Base-by-base conservation (phyloP, 164 flowering plant genomes). In the Nymphaea colorata region DNA sequence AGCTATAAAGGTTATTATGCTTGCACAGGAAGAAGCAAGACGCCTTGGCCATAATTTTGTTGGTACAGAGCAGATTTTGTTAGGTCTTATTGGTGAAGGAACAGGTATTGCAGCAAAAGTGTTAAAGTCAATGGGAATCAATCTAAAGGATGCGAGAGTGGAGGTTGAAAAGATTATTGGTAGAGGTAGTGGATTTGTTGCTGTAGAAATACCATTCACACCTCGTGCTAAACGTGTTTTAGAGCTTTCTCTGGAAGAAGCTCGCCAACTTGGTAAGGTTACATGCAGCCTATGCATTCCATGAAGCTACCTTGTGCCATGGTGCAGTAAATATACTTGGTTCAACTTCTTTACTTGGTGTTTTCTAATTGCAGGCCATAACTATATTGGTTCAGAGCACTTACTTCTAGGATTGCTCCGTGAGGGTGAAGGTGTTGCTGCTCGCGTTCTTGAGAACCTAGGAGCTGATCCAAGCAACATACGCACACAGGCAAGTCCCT, bases 391-490 rank as follows among this genome's bases (percentile, higher is more conserved):
- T 42, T 16, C 57, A 3, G 55, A 65, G 55, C 67, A 65, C 57
- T 45, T 65, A 12, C 51, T 65, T 65, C 57, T 65, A 8, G 53
- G 51, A 16, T 42, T 65, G 55, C 11, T 65, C 4, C 57, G 67
- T 64, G 66, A 64, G 7, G 43, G 66, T 6, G 66, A 64, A 64
- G 42, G 66, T 15, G 42, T 64, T 36, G 63, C 63, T 51, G 89
- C 85, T 41, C 85, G 87, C 73, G 89, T 88, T 73, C 87, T 88
- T 72, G 89, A 85, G 66, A 86, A 82, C 74, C 76, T 88, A 61
- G 90, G 90, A 69, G 89, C 89, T 45, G 93, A 88, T 59, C 84
- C 87, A 36, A 82, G 84, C 69, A 86, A 83, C 72, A 88, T 85
- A 53, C 88, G 93, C 43, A 82, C 90, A 42, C 90, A 88, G 88